phyloP scores from a whole-genome alignment of 2,329 filamentous ascomycete genomes.

The Lachnellula hyalina region DNA sequence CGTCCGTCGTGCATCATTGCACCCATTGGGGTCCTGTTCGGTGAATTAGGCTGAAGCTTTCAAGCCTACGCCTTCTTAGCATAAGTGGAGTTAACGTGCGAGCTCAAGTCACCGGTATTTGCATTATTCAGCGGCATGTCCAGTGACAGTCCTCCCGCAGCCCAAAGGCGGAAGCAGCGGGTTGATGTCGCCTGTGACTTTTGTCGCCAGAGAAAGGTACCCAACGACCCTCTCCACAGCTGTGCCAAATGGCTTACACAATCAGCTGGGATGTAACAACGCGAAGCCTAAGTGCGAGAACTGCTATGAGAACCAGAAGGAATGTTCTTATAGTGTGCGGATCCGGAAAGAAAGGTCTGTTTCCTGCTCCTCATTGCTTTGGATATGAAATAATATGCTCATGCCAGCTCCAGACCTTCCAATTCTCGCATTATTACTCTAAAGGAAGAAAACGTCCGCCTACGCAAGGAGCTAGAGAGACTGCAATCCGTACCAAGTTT shows the following conservation, averaged over 20 bases:
- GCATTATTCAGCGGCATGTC: no score
- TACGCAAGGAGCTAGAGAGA: neutral
- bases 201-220: constrained; percentile 10
- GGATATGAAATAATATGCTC: neutral
- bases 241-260: neutral
- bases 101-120: no score
- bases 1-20: no score
- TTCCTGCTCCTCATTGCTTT: neutral
- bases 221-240: neutral
- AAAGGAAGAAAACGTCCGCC: constrained; percentile 7
- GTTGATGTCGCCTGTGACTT: constrained; percentile 9
- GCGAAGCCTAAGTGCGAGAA: constrained; percentile 41
- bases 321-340: constrained; percentile 8
- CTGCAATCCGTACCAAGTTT: neutral
- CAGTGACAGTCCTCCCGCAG: no score
- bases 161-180: constrained; percentile 1
- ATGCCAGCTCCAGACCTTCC: constrained; percentile 6
- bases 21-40: no score
- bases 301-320: constrained; percentile 38
- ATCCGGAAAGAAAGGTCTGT: constrained; percentile 5
- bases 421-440: constrained; percentile 4
- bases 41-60: no score
- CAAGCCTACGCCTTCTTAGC: no score
- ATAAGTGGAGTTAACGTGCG: no score
- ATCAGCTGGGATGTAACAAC: constrained; percentile 45